Evolutionary conservation across 176 grass and related monocot species (phyloP).

Genomic region (maize (Zea mays)): DNA sequence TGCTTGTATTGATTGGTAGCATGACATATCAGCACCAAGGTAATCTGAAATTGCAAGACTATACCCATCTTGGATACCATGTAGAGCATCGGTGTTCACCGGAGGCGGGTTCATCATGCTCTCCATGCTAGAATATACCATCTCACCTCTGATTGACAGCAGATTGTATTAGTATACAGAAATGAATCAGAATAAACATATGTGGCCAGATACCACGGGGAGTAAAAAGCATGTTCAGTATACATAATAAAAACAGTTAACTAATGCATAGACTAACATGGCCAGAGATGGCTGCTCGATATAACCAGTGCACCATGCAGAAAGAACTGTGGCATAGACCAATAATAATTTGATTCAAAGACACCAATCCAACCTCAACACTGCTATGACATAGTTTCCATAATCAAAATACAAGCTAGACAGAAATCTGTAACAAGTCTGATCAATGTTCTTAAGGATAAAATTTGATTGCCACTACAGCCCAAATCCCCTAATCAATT

Average conservation of each 20-base stretch:
- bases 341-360: slow-evolving; percentile 22
- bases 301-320: background rate
- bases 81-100: slow-evolving; percentile 56
- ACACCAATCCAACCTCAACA: slow-evolving; percentile 7
- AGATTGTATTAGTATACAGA: slow-evolving; percentile 26
- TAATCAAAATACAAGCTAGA: background rate
- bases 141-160: slow-evolving; percentile 48
- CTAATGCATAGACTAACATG: slow-evolving; percentile 26
- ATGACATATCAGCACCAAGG: slow-evolving; percentile 72
- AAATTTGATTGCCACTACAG: background rate
- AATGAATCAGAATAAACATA: slow-evolving; percentile 23
- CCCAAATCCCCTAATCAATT: slow-evolving; percentile 16
- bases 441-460: background rate
- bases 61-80: slow-evolving; percentile 75
- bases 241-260: slow-evolving; percentile 27
- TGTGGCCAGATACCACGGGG: background rate
- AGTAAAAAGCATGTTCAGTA: slow-evolving; percentile 27
- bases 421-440: slow-evolving; percentile 1
- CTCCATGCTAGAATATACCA: slow-evolving; percentile 64
- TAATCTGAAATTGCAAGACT: slow-evolving; percentile 80
- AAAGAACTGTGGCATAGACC: slow-evolving; percentile 15
- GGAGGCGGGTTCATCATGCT: slow-evolving; percentile 51
- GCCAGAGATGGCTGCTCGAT: slow-evolving; percentile 15
- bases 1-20: slow-evolving; percentile 64
- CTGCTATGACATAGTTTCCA: background rate